These are phyloP conservation scores for Combretum micranthum DNA, from an alignment of 345 rosid genomes.

Conservation along the genomic window DNA sequence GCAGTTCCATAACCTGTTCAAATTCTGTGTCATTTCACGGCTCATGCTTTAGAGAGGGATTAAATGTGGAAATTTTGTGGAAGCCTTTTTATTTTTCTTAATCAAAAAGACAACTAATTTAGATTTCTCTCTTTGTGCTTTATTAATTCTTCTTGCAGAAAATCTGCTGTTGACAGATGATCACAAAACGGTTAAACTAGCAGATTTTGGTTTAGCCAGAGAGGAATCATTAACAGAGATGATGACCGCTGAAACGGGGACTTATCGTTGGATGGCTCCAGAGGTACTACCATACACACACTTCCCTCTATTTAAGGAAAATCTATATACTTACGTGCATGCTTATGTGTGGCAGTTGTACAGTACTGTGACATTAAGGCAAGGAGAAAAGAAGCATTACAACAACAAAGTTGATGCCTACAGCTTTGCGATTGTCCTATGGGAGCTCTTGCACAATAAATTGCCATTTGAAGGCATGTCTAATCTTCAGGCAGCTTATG, in stretches of 20 bases:
- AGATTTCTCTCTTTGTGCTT: not conserved
- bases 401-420: constrained; percentile 94
- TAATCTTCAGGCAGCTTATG: constrained; percentile 96
- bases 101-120: too few relatives aligned
- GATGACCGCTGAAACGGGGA: constrained; percentile 99
- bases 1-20: too few relatives aligned
- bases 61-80: too few relatives aligned
- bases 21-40: too few relatives aligned
- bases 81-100: too few relatives aligned
- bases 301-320: not conserved
- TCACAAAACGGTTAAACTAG: constrained; percentile 80
- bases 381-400: constrained; percentile 95
- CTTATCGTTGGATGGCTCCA: constrained; percentile 97
- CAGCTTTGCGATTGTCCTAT: constrained; percentile 92
- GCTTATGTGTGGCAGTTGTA: constrained; percentile 49
- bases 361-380: constrained; percentile 85
- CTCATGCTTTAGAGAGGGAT: too few relatives aligned
- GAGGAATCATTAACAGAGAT: constrained; percentile 96
- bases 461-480: constrained; percentile 98
- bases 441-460: constrained; percentile 96
- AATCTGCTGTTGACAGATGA: constrained; percentile 90
- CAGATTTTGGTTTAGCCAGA: constrained; percentile 92
- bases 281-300: constrained; percentile 39
- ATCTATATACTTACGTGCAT: not conserved
- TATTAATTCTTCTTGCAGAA: constrained; percentile 37